Base-by-base conservation (phyloP, 768 basidiomycete genomes). In the Mycena crocata region DNA sequence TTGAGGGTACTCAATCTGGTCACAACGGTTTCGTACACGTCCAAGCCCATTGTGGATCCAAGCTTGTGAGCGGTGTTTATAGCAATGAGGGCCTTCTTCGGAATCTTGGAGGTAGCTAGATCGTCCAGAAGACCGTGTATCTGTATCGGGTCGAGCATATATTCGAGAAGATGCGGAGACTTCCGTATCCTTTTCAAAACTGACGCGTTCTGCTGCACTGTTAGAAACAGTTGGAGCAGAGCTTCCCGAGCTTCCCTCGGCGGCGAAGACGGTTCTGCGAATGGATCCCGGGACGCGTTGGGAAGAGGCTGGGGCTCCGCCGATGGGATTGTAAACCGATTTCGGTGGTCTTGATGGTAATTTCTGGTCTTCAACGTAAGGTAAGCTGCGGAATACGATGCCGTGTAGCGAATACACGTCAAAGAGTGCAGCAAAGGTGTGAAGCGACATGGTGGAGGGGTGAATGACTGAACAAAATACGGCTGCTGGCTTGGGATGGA, bases 11-110 rank as follows among this genome's bases (percentile, higher is more conserved):
- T 85, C 28, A 92, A 77, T 48, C 80, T 83, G 72, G 83, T 77
- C 40, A 84, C 82, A 37, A 89, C 80, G 21, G 80, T 70, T 73
- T 92, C 89, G 85, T 89, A 93, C 12, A 83, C 84, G 64, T 82
- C 84, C 55, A 83, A 83, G 57, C 84, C 84, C 69, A 88, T 75
- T 12, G 71, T 76, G 72, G 80, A 83, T 34, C 89, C 90, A 7
- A 88, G 76, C 9, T 76, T 70, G 67, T 85, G 81, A 0, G 88
- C 84, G 23, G 91, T 73, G 34, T 71, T 65, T 66, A 93, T 79
- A 10, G 86, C 75, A 21, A 80, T 80, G 32, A 84, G 71, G 3
- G 87, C 85, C 46, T 78, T 78, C 24, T 74, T 75, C 14, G 86
- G 86, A 13, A 63, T 66, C 15, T 58, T 67, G 24, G 80, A 78